These are phyloP conservation scores for Penicillium atrosanguineum DNA, from an alignment of 495 filamentous ascomycete species.

Conservation along the genomic window DNA sequence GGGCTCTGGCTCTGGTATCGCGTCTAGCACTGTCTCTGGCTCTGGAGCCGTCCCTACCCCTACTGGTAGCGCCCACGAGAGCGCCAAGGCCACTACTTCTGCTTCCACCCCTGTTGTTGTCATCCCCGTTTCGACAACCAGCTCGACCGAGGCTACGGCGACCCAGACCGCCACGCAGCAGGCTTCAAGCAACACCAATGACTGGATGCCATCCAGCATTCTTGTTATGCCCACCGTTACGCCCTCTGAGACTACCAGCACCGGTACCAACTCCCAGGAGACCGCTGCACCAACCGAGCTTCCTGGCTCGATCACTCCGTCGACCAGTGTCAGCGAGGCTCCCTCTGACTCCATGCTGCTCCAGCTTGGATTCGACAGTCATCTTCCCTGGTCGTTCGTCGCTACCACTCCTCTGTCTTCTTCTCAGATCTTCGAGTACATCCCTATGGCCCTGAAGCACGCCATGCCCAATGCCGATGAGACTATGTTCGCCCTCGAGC, in stretches of 20 bases:
- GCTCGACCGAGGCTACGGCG: constrained; percentile 10
- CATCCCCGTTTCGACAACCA: not conserved
- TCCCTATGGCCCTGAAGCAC: constrained; percentile 72
- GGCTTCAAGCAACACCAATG: constrained; percentile 12
- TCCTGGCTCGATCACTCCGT: constrained; percentile 74
- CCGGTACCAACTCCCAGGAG: constrained; percentile 33
- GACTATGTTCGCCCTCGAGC: constrained; percentile 68
- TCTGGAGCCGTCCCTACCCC: constrained; percentile 11
- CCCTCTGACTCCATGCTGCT: constrained; percentile 68
- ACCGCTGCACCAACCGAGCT: constrained; percentile 49
- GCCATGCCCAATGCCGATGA: constrained; percentile 51
- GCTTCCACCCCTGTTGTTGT: constrained; percentile 11
- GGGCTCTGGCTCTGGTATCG: constrained; percentile 7
- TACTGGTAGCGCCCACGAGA: constrained; percentile 7
- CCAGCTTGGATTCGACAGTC: constrained; percentile 79
- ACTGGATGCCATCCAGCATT: constrained; percentile 32
- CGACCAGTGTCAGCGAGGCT: constrained; percentile 43
- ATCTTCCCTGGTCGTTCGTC: constrained; percentile 81
- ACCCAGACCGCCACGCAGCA: constrained; percentile 18
- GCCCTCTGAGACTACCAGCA: constrained; percentile 23
- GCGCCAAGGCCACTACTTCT: constrained; percentile 11
- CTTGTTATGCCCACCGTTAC: constrained; percentile 23
- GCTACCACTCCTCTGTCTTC: constrained; percentile 65
- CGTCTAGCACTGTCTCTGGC: constrained; percentile 10
- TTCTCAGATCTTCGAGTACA: constrained; percentile 80